phyloP scores from a whole-genome alignment of 306 rosid species.

The Quercus glauca region DNA sequence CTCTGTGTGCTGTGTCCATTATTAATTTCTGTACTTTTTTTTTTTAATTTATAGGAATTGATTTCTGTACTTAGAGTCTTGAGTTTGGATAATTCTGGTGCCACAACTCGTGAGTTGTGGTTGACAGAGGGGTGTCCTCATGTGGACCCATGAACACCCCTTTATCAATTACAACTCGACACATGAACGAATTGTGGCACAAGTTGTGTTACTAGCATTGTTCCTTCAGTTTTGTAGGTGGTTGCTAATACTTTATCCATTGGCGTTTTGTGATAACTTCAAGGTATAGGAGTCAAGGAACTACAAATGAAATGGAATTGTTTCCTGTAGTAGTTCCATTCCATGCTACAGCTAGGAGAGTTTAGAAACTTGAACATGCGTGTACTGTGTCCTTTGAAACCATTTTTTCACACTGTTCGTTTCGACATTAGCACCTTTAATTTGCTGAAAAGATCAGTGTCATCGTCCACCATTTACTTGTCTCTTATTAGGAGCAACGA shows the following conservation, averaged over 20 bases:
- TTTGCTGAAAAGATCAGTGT: not conserved
- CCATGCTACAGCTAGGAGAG: not conserved
- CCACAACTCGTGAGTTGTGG: too few species aligned
- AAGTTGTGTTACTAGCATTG: too few species aligned
- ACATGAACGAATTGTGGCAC: too few species aligned
- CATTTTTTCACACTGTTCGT: not conserved
- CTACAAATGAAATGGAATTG: not conserved
- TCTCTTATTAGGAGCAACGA: not conserved
- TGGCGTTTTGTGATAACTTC: not conserved
- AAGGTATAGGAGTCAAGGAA: not conserved
- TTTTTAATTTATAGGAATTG: too few species aligned
- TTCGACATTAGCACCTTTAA: not conserved
- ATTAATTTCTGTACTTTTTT: not conserved
- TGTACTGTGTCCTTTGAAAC: too few species aligned
- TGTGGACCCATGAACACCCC: too few species aligned
- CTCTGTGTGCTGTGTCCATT: not conserved
- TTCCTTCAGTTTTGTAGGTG: not conserved
- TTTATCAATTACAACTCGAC: too few species aligned
- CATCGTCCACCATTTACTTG: not conserved
- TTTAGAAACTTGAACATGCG: not conserved
- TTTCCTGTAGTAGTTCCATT: not conserved
- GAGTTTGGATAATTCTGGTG: too few species aligned
- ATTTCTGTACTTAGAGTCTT: too few species aligned
- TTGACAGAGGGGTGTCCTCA: too few species aligned
- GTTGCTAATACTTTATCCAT: too few species aligned